A percentile compares a stretch with the other conserved stretches of the same genome.
phyloP scores from a whole-genome alignment of 78 protist genomes.

The Dictyostelium purpureum region DNA sequence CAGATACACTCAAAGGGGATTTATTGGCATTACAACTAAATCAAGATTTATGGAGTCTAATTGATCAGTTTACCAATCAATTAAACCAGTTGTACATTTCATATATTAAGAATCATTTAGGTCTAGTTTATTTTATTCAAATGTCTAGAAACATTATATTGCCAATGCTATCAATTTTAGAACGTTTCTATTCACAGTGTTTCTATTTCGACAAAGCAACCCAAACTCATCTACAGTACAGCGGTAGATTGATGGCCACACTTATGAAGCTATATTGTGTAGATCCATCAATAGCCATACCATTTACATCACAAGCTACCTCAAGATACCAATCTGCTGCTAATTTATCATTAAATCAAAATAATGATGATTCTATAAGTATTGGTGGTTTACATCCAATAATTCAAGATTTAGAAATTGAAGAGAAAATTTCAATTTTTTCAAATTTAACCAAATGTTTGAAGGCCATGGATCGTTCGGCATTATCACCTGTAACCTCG shows the following conservation, averaged over 20 bases:
- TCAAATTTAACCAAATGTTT: slow-evolving; percentile 17
- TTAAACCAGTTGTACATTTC: slow-evolving; percentile 8
- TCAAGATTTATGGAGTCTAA: slow-evolving; percentile 48
- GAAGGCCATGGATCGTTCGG: slow-evolving; percentile 68
- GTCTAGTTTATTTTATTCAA: neutral
- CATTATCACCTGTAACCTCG: slow-evolving; percentile 33
- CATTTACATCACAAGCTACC: neutral
- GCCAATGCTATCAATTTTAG: slow-evolving; percentile 49
- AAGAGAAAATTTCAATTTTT: slow-evolving; percentile 24
- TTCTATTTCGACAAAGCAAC: slow-evolving; percentile 74
- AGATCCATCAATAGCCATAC: slow-evolving; percentile 19
- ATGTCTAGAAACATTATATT: slow-evolving; percentile 32
- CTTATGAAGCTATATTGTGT: slow-evolving; percentile 41
- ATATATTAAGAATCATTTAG: neutral
- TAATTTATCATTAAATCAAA: neutral
- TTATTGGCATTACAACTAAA: slow-evolving; percentile 52
- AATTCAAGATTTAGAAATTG: neutral
- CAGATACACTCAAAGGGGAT: slow-evolving; percentile 69
- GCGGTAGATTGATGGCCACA: slow-evolving; percentile 43
- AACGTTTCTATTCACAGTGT: slow-evolving; percentile 73
- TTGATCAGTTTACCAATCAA: slow-evolving; percentile 59
- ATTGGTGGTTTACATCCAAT: slow-evolving; percentile 63
- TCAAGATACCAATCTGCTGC: neutral
- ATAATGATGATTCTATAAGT: neutral
- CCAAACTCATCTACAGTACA: slow-evolving; percentile 35